A percentile compares a stretch with the other conserved stretches of the same genome.
phyloP scores from a whole-genome alignment of 352 stramenopile genomes.

The Phytophthora vignae region DNA sequence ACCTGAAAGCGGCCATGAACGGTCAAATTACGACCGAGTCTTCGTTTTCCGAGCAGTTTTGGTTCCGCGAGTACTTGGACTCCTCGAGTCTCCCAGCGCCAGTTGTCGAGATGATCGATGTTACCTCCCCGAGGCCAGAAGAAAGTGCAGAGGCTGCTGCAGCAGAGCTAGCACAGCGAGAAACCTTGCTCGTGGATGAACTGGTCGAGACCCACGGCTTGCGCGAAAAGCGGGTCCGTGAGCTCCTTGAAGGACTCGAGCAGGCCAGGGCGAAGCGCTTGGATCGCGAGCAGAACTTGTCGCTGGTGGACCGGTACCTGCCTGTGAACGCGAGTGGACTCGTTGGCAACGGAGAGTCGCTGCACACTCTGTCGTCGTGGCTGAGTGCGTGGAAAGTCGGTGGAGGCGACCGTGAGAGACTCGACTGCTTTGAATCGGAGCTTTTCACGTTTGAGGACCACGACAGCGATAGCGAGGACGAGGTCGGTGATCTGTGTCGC shows the following conservation, averaged over 20 bases:
- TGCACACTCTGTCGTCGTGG: slow-evolving; percentile 78
- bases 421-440: slow-evolving; percentile 65
- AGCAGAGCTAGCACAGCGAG: slow-evolving; percentile 23
- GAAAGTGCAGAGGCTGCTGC: slow-evolving; percentile 11
- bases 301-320: slow-evolving; percentile 72
- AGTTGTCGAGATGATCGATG: slow-evolving; percentile 27
- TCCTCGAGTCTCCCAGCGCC: slow-evolving; percentile 17
- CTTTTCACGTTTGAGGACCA: slow-evolving; percentile 75
- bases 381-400: slow-evolving; percentile 78
- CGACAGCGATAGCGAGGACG: slow-evolving; percentile 62
- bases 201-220: slow-evolving; percentile 60
- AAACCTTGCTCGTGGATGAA: slow-evolving; percentile 58
- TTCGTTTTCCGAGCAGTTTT: slow-evolving; percentile 66
- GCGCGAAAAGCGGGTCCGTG: slow-evolving; percentile 65
- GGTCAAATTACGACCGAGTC: slow-evolving; percentile 53
- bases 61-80: slow-evolving; percentile 57
- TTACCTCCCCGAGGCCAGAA: slow-evolving; percentile 23
- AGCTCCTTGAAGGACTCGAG: slow-evolving; percentile 57
- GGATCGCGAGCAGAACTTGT: slow-evolving; percentile 61
- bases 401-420: slow-evolving; percentile 49
- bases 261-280: slow-evolving; percentile 52
- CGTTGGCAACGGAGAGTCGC: slow-evolving; percentile 69
- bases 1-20: slow-evolving; percentile 40
- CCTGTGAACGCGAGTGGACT: slow-evolving; percentile 65
- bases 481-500: slow-evolving; percentile 65